Base-by-base conservation (phyloP, 2,329 filamentous ascomycete genomes). In the Stenocarpella maydis region DNA sequence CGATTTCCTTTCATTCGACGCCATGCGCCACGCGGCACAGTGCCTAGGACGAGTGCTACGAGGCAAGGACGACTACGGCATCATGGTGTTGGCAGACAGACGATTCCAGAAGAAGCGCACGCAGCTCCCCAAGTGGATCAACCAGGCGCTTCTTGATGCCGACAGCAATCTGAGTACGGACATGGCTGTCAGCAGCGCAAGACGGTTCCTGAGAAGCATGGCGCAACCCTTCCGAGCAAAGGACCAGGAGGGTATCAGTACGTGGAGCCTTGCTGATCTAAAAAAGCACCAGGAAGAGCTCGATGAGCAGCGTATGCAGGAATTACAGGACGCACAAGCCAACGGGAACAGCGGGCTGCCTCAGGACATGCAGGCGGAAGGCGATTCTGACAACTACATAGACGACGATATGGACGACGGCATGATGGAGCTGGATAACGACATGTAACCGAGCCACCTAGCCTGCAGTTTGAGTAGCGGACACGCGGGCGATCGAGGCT, bases 41-140 rank as follows among this genome's bases (percentile, higher is more conserved):
- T 99, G 96, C 77, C 85, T 99, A 1, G 97, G 96, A 17, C 95
- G 96, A 78, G 96, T 99, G 52, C 84, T 99, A 72, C 88, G 96
- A 75, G 96, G 96, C 28, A 99, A 99, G 80, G 97, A 99, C 77
- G 96, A 99, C 80, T 99, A 99, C 80, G 96, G 96, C n/a, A 93
- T 99, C 84, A 99, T 99, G 96, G 95, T 99, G 5, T 86, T 99
- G 34, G 96, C 97, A 2, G 96, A 99, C 79, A 91, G 93, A 50
- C 90, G 96, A 21, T 99, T 98, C 80, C 91, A 94, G 78, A 97
- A 96, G 83, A 98, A 98, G 82, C 87, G 94, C 45, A 86, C 81
- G 3, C 97, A 99, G 81, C 85, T 99, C 34, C 96, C 96, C 14
- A 97, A 97, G 78, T 99, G 96, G 96, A 99, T 99, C 77, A 92